Base-by-base conservation (phyloP, 805 yeast genomes). In the Wickerhamomyces bovis region DNA sequence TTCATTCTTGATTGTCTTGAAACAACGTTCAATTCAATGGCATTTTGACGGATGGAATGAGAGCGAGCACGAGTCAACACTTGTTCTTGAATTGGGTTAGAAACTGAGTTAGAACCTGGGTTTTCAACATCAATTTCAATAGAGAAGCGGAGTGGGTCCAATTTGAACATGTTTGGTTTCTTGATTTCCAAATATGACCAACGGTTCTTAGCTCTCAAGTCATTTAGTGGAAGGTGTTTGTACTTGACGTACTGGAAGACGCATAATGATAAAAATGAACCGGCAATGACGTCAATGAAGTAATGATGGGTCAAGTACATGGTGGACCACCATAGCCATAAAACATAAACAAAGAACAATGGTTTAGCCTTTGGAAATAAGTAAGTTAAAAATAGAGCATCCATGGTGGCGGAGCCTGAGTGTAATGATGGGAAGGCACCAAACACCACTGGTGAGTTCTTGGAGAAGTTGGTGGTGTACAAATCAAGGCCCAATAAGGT, bases 241-340 rank as follows among this genome's bases (percentile, higher is more conserved):
- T 82, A 80, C 61, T 81, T 82, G 45, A 88, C 80, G 55, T 81
- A 76, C 51, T 77, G 73, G 65, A 88, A 90, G 28, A 86, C 81
- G 15, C 77, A 64, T 49, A 82, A 75, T 0, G 96, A 81, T 47
- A 94, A 71, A n/a, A 81, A 76, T 2, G 97, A 92, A 20, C 99
- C 99, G n/a, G 88, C 92, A 59, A 88, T 87, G 44, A 92, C 77
- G 63, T 92, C 98, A 50, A 92, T 80, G 61, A 94, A 94, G 65
- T 92, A 92, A 68, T 92, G 99, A 67, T 92, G 99, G 0, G 97
- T 92, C 60, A 92, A 75, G 66, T 92, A 92, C 99, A 92, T 92
- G 15, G 98, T 94, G 43, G 94, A 78, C 95, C 97, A 94, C 98
- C 98, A 92, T 55, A 94, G 75, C 95, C 96, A 89, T 52, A 80